Evolutionary conservation across 2,329 filamentous ascomycete species (phyloP).

Genomic region (Hawksworthiomyces lignivorus): DNA sequence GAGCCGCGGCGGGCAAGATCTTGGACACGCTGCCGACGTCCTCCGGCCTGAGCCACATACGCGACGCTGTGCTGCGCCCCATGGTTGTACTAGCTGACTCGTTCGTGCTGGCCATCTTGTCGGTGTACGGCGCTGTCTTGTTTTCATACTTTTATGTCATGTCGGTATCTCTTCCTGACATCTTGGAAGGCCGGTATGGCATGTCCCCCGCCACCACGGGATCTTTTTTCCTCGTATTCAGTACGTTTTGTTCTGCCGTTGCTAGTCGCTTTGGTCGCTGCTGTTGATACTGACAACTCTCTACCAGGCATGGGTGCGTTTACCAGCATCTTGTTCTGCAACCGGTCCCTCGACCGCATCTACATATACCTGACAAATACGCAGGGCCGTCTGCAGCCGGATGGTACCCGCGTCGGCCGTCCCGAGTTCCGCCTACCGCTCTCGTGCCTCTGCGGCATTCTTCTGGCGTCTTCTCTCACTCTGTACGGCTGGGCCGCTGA

Average conservation of each 20-base stretch:
- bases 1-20: neutral
- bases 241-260: constrained; percentile 24
- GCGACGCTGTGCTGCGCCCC: constrained; percentile 38
- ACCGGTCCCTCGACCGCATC: constrained; percentile 42
- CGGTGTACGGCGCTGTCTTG: constrained; percentile 37
- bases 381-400: constrained; percentile 2
- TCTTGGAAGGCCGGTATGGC: constrained; percentile 39
- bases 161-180: constrained; percentile 43
- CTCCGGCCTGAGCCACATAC: constrained; percentile 41
- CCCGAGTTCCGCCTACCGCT: constrained; percentile 51
- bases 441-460: constrained; percentile 35
- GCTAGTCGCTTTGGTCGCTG: too few species aligned
- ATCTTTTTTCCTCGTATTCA: constrained; percentile 46
- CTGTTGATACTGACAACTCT: constrained; percentile 1
- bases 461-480: constrained; percentile 36
- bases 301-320: constrained; percentile 39
- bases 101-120: constrained; percentile 34
- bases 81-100: constrained; percentile 38
- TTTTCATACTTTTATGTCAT: constrained; percentile 49
- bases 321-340: constrained; percentile 40
- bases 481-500: constrained; percentile 46
- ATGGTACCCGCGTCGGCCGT: constrained; percentile 28
- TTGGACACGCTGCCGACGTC: constrained; percentile 23
- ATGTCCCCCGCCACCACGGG: constrained; percentile 46
- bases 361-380: constrained; percentile 38